phyloP scores from a whole-genome alignment of 2,329 filamentous ascomycete genomes.

The Raffaelea deltoideospora region DNA sequence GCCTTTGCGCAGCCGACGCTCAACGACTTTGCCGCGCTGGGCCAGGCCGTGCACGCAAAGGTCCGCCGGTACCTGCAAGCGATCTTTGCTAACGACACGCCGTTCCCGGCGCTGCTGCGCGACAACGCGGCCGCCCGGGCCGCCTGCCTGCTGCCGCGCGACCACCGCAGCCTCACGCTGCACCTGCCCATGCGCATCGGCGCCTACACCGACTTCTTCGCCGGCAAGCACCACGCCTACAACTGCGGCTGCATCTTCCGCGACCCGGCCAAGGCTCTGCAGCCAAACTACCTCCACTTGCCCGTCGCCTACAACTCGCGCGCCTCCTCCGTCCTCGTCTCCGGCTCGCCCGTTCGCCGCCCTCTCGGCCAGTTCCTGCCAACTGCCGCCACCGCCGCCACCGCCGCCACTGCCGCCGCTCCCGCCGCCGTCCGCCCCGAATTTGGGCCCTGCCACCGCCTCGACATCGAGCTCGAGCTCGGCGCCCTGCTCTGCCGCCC shows the following conservation, averaged over 20 bases:
- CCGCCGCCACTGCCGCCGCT: too few species aligned
- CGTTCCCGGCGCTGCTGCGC: slow-evolving; percentile 44
- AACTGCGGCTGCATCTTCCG: slow-evolving; percentile 49
- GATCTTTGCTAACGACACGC: slow-evolving; percentile 41
- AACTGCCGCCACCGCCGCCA: slow-evolving; percentile 45
- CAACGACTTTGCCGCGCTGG: slow-evolving; percentile 53
- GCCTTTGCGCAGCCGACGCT: slow-evolving; percentile 13
- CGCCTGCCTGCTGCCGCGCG: slow-evolving; percentile 41
- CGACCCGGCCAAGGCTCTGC: slow-evolving; percentile 48
- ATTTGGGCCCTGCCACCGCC: slow-evolving; percentile 46
- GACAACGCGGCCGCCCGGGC: slow-evolving; percentile 43
- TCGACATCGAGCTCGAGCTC: slow-evolving; percentile 72
- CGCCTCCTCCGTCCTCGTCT: slow-evolving; percentile 60
- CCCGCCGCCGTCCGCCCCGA: too few species aligned
- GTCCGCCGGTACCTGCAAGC: slow-evolving; percentile 56
- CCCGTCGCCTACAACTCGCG: slow-evolving; percentile 73
- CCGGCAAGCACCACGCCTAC: slow-evolving; percentile 63
- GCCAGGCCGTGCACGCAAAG: slow-evolving; percentile 49
- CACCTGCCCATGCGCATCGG: slow-evolving; percentile 66
- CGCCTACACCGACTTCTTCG: slow-evolving; percentile 79
- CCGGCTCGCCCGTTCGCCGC: slow-evolving; percentile 55
- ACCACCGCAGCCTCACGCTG: slow-evolving; percentile 42
- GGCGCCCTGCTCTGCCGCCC: slow-evolving; percentile 56
- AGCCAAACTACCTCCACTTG: slow-evolving; percentile 69
- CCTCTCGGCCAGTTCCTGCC: slow-evolving; percentile 61